Evolutionary conservation across 108 stramenopile genomes (phyloP).

Genomic region (Aurantiochytrium sp.): DNA sequence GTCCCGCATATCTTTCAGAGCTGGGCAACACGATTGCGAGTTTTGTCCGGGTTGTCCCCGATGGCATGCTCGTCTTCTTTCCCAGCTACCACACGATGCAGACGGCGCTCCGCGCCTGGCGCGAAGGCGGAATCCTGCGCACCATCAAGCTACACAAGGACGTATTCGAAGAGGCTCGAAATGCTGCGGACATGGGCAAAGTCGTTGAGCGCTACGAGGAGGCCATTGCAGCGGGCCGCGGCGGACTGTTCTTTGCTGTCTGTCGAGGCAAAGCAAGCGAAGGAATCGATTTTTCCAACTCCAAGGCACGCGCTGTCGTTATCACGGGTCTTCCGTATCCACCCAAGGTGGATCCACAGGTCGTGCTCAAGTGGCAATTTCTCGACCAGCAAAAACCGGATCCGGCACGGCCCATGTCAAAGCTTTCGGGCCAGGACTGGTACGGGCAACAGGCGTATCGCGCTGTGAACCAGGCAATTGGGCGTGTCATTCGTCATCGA

Average conservation of each 20-base stretch:
- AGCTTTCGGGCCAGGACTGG: conserved; percentile 85
- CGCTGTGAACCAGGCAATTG: conserved; percentile 96
- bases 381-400: conserved; percentile 50
- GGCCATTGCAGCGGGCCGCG: conserved; percentile 45
- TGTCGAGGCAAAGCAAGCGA: conserved; percentile 83
- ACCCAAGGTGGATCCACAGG: conserved; percentile 82
- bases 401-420: neutral
- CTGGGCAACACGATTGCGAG: conserved; percentile 76
- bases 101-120: neutral
- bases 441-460: conserved; percentile 90
- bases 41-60: conserved; percentile 67
- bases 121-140: conserved; percentile 46
- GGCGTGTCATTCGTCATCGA: conserved; percentile 92
- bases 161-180: conserved; percentile 27
- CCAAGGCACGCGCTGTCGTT: conserved; percentile 83
- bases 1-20: conserved; percentile 75
- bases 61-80: conserved; percentile 91
- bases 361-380: conserved; percentile 81
- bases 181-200: neutral
- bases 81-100: conserved; percentile 74
- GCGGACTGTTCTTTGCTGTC: conserved; percentile 83
- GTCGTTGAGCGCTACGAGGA: neutral
- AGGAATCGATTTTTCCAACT: conserved; percentile 76
- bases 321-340: conserved; percentile 95
- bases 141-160: conserved; percentile 57